Conservation (phyloP, 768 basidiomycete genomes). For the Leccinum arenicola region DNA sequence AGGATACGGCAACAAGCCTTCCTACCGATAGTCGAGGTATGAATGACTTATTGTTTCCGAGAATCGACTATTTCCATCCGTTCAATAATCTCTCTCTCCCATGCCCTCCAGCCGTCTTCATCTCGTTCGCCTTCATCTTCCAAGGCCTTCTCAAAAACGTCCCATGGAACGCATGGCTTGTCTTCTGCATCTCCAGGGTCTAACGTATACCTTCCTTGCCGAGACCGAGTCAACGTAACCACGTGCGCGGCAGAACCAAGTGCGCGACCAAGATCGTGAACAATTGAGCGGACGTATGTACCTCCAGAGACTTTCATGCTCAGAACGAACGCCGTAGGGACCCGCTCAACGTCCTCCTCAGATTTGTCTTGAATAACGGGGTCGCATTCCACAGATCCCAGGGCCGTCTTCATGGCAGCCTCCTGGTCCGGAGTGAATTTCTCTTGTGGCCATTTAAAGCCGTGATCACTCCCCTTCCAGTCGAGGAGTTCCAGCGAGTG, state of each 20-base stretch:
- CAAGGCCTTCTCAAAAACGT: slow-evolving; percentile 62
- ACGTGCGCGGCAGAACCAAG: slow-evolving; percentile 91
- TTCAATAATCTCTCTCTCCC: slow-evolving; percentile 81
- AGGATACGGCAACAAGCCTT: not conserved
- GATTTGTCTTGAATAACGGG: slow-evolving; percentile 33
- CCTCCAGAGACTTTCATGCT: slow-evolving; percentile 94
- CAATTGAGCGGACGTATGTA: slow-evolving; percentile 94
- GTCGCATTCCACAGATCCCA: slow-evolving; percentile 47
- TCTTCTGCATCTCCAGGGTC: slow-evolving; percentile 51
- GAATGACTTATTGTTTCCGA: slow-evolving; percentile 11
- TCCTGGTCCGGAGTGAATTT: slow-evolving; percentile 66
- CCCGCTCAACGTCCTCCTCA: slow-evolving; percentile 33
- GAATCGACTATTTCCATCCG: slow-evolving; percentile 56
- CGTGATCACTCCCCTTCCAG: slow-evolving; percentile 77
- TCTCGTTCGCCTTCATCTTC: slow-evolving; percentile 51
- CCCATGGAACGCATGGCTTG: slow-evolving; percentile 68
- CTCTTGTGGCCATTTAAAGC: slow-evolving; percentile 74
- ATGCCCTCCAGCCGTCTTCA: slow-evolving; percentile 66
- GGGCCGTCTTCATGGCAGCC: slow-evolving; percentile 61
- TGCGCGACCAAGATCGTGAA: slow-evolving; percentile 86
- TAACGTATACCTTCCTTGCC: slow-evolving; percentile 79
- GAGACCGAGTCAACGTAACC: slow-evolving; percentile 82
- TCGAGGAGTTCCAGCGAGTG: slow-evolving; percentile 74
- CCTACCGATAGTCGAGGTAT: not conserved
- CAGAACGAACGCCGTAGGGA: slow-evolving; percentile 79